Percentiles rank a stretch among this genome's conserved stretches.
Evolutionary conservation across 352 stramenopile genomes (phyloP).

Genomic region (Phytophthora melonis): DNA sequence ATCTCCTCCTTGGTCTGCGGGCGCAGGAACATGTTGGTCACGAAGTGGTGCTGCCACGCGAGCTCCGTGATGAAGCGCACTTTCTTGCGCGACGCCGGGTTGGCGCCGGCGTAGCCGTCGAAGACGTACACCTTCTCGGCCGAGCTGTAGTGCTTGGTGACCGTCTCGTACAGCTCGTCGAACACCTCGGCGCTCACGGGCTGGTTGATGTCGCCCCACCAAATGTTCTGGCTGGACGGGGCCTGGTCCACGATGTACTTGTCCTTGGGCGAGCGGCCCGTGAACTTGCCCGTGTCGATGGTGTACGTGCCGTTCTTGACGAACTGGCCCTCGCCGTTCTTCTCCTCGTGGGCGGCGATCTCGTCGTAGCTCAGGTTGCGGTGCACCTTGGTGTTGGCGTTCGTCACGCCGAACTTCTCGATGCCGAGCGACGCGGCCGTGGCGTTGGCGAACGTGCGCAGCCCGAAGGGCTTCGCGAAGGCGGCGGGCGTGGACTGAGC

Average conservation of each 20-base stretch:
- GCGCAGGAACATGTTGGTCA: conserved; percentile 97
- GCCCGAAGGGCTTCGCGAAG: conserved; percentile 37
- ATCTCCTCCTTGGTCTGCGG: conserved; percentile 87
- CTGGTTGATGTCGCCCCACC: conserved; percentile 98
- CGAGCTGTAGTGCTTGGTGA: conserved; percentile 93
- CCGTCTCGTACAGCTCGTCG: conserved; percentile 96
- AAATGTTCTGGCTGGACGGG: conserved; percentile 94
- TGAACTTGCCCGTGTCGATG: conserved; percentile 93
- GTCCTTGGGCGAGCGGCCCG: conserved; percentile 93
- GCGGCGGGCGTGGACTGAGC: conserved; percentile 33
- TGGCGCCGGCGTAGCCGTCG: conserved; percentile 96
- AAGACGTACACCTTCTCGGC: conserved; percentile 96
- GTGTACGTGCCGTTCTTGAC: conserved; percentile 95
- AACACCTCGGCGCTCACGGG: conserved; percentile 94
- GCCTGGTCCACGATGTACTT: conserved; percentile 98
- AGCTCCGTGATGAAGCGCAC: conserved; percentile 98
- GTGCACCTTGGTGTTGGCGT: conserved; percentile 75
- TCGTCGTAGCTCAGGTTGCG: conserved; percentile 97
- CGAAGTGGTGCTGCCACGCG: conserved; percentile 98
- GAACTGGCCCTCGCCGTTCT: conserved; percentile 93
- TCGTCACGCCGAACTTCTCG: conserved; percentile 92
- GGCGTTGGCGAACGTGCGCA: conserved; percentile 57
- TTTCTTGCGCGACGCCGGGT: conserved; percentile 93
- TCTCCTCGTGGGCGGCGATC: conserved; percentile 95
- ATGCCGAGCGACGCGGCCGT: conserved; percentile 69